phyloP scores from a whole-genome alignment of 2,329 filamentous ascomycete genomes.

The Aspergillus sergii region DNA sequence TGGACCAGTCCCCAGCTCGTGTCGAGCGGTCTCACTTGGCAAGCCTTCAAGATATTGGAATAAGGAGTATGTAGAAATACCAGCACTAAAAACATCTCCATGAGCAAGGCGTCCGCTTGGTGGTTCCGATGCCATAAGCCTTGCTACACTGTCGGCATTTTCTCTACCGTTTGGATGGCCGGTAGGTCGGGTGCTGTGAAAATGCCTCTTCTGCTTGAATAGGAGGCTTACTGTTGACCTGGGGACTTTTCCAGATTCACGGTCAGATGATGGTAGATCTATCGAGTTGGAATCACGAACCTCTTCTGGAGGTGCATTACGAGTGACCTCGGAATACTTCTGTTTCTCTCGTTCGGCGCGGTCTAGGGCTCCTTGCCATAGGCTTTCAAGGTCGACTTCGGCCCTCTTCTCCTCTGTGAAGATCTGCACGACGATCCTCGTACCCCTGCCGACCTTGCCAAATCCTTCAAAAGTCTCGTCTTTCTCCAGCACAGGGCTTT shows the following conservation, averaged over 20 bases:
- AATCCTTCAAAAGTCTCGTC: constrained; percentile 70
- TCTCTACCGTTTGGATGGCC: neutral
- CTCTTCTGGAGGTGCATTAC: constrained; percentile 25
- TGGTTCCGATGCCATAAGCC: neutral
- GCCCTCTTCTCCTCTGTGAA: constrained; percentile 70
- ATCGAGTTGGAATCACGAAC: constrained; percentile 26
- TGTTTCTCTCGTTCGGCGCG: constrained; percentile 42
- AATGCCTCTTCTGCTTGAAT: constrained; percentile 30
- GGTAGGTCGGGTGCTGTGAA: constrained; percentile 26
- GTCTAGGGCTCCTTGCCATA: constrained; percentile 59
- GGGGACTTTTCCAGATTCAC: constrained; percentile 15
- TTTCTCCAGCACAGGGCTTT: constrained; percentile 39
- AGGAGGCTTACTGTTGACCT: constrained; percentile 22
- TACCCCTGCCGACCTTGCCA: constrained; percentile 60
- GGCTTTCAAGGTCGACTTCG: constrained; percentile 66
- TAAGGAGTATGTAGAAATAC: constrained; percentile 21
- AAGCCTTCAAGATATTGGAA: constrained; percentile 33
- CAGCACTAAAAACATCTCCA: neutral
- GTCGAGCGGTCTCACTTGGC: constrained; percentile 32
- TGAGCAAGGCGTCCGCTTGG: neutral
- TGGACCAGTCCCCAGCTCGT: constrained; percentile 40
- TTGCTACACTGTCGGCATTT: neutral
- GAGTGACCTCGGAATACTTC: constrained; percentile 30
- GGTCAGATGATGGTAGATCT: constrained; percentile 27
- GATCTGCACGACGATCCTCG: constrained; percentile 70